Conservation (phyloP, 1,284 basidiomycete genomes). For the Afroboletus lepidellus region DNA sequence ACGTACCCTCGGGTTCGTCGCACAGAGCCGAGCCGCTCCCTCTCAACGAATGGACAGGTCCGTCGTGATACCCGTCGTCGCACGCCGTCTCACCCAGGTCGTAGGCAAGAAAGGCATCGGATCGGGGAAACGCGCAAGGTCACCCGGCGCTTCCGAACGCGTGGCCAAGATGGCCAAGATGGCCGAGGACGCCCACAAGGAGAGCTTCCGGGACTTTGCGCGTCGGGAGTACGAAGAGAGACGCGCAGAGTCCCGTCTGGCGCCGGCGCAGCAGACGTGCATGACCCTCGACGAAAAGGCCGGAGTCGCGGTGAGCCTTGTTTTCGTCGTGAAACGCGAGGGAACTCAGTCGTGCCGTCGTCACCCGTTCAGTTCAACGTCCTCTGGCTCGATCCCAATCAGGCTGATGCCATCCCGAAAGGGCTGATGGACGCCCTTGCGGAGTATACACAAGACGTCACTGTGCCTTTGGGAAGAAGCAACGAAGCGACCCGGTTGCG, state of each 20-base stretch:
- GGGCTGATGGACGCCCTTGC: constrained; percentile 59
- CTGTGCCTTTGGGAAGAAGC: constrained; percentile 22
- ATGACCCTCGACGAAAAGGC: constrained; percentile 66
- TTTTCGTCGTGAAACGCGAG: neutral
- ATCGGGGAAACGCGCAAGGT: constrained; percentile 64
- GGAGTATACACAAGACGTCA: constrained; percentile 36
- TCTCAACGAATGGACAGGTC: constrained; percentile 75
- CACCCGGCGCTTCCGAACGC: constrained; percentile 59
- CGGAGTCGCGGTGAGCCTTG: constrained; percentile 54
- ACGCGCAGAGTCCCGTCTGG: constrained; percentile 66
- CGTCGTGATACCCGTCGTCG: constrained; percentile 23
- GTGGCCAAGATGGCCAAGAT: constrained; percentile 73
- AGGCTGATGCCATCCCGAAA: constrained; percentile 61
- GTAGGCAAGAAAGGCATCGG: constrained; percentile 78
- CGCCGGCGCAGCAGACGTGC: constrained; percentile 69
- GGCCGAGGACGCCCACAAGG: constrained; percentile 55
- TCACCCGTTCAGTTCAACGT: constrained; percentile 63
- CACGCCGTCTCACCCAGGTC: constrained; percentile 8
- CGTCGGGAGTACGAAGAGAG: constrained; percentile 71
- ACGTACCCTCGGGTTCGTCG: constrained; percentile 14
- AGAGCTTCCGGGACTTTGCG: constrained; percentile 64
- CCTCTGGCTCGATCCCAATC: constrained; percentile 68
- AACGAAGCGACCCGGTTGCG: constrained; percentile 52
- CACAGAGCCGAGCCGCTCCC: constrained; percentile 66
- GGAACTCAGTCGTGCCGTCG: constrained; percentile 2